Conservation (phyloP, 805 yeast genomes). For the Wickerhamiella kazuoi region DNA sequence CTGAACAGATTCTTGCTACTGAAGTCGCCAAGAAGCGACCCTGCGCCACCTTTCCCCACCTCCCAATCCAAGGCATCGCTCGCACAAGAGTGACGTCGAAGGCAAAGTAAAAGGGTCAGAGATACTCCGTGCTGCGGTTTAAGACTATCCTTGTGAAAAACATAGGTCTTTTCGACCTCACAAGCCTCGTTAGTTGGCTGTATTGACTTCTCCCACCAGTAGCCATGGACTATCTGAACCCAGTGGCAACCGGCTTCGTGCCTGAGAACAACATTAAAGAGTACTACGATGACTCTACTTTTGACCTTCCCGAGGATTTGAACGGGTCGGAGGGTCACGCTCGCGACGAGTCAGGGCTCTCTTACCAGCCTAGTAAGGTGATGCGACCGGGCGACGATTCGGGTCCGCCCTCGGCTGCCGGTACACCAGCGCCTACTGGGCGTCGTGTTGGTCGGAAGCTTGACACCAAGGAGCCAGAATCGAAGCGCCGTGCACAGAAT, state of each 20-base stretch:
- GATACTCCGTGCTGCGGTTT: too few species aligned
- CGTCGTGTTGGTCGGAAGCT: constrained; percentile 30
- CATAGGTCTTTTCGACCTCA: too few species aligned
- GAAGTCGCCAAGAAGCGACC: too few species aligned
- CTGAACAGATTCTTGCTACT: too few species aligned
- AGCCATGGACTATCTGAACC: not conserved
- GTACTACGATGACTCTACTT: not conserved
- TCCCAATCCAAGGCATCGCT: too few species aligned
- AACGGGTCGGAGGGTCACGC: not conserved
- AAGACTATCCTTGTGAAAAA: too few species aligned
- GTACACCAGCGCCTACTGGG: not conserved
- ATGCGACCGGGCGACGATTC: not conserved
- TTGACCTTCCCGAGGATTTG: not conserved
- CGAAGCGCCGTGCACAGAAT: constrained; percentile 88
- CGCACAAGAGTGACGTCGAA: too few species aligned
- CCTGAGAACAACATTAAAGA: not conserved
- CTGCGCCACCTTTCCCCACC: too few species aligned
- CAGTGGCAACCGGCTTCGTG: not conserved
- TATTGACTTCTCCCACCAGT: too few species aligned
- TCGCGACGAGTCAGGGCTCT: not conserved
- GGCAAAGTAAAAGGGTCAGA: too few species aligned
- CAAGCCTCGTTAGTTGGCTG: too few species aligned
- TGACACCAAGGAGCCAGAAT: constrained; percentile 57
- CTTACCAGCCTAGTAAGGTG: not conserved
- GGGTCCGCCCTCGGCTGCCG: not conserved